Percentiles rank a stretch among this genome's conserved stretches.
phyloP scores from a whole-genome alignment of 73 alveolate species.

The Stentor coeruleus region DNA sequence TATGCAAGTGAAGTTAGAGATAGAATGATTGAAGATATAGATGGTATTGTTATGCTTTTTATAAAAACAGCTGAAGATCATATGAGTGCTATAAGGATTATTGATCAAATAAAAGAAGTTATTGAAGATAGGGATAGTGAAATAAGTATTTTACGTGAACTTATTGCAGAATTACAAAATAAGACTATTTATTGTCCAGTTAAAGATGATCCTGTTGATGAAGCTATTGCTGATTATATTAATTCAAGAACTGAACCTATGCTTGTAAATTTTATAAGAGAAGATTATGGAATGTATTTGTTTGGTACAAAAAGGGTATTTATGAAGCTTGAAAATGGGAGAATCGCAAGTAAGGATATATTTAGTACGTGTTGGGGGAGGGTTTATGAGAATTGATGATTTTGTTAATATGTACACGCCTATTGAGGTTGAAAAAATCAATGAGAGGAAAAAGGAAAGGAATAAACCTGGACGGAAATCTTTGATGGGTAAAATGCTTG shows the following conservation, averaged over 20 bases:
- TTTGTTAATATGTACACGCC: constrained; percentile 29
- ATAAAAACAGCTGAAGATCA: neutral
- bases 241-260: constrained; percentile 15
- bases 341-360: constrained; percentile 34
- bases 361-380: constrained; percentile 52
- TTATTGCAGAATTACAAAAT: neutral
- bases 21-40: neutral
- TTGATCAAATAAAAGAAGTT: neutral
- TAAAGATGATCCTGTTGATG: constrained; percentile 43
- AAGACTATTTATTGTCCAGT: constrained; percentile 24
- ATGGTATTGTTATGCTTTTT: neutral
- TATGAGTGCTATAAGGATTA: neutral
- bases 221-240: constrained; percentile 26
- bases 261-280: constrained; percentile 21
- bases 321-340: constrained; percentile 30
- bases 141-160: constrained; percentile 14
- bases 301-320: constrained; percentile 35
- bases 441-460: neutral
- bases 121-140: constrained; percentile 39
- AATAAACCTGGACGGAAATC: neutral
- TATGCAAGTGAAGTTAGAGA: neutral
- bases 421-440: constrained; percentile 10
- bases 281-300: constrained; percentile 22
- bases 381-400: constrained; percentile 41
- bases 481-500: neutral